Conservation (phyloP, 2,329 filamentous ascomycete species). For the Fusarium cyanostomum region DNA sequence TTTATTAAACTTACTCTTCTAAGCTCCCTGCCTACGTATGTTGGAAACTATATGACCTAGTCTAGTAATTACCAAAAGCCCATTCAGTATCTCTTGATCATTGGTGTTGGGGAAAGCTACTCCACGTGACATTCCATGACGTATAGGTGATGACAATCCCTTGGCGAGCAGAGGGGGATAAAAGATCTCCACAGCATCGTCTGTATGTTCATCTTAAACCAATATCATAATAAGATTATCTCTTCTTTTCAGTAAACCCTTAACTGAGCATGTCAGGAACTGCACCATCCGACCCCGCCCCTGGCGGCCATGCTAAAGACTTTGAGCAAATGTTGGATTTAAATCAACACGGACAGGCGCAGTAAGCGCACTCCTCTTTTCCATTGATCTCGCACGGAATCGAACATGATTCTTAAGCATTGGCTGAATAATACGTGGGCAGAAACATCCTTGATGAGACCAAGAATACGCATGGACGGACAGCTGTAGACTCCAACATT, state of each 20-base stretch:
- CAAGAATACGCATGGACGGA: background rate
- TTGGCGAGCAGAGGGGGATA: background rate
- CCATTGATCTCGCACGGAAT: background rate
- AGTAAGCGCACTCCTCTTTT: background rate
- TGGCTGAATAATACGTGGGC: background rate
- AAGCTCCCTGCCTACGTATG: too few species aligned
- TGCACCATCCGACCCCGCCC: constrained; percentile 10
- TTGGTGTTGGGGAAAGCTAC: background rate
- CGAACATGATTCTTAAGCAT: background rate
- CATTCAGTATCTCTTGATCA: background rate
- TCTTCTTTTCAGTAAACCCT: background rate
- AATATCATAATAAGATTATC: background rate
- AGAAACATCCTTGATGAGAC: constrained; percentile 22
- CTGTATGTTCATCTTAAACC: background rate
- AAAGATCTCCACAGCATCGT: background rate
- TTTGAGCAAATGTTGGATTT: constrained; percentile 10
- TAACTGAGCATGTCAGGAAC: constrained; percentile 12
- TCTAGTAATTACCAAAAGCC: too few species aligned
- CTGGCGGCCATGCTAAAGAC: background rate
- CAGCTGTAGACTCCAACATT: constrained; percentile 10
- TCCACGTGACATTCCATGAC: constrained; percentile 13
- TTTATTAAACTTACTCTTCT: too few species aligned
- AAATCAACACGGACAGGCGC: constrained; percentile 17
- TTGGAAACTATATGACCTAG: too few species aligned
- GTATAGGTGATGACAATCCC: constrained; percentile 1